Evolutionary conservation across 257 asterid species (phyloP).

Genomic region (Asclepias syriaca): DNA sequence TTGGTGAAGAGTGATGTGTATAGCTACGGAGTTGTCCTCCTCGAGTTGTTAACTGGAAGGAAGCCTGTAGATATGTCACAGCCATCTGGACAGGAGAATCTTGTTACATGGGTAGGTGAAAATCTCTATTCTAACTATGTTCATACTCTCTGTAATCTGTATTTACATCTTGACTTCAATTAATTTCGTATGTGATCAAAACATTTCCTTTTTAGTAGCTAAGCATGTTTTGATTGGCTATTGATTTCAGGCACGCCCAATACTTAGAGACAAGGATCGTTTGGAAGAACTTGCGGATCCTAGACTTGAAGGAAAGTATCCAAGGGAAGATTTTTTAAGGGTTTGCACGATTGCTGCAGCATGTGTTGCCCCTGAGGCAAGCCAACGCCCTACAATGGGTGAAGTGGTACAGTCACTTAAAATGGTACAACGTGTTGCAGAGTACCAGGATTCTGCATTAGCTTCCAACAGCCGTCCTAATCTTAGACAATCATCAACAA

Average conservation of each 20-base stretch:
- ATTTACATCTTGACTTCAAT: not conserved
- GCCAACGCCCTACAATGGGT: slow-evolving; percentile 93
- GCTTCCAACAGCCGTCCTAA: slow-evolving; percentile 52
- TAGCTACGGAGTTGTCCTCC: slow-evolving; percentile 96
- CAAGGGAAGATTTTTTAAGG: slow-evolving; percentile 71
- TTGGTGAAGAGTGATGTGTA: slow-evolving; percentile 97
- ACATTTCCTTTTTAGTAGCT: not conserved
- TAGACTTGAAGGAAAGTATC: slow-evolving; percentile 68
- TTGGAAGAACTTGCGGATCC: slow-evolving; percentile 88
- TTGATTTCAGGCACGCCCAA: slow-evolving; percentile 78
- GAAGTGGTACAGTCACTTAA: slow-evolving; percentile 97
- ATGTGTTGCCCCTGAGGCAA: slow-evolving; percentile 88
- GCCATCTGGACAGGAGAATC: slow-evolving; percentile 95
- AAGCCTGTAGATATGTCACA: slow-evolving; percentile 97
- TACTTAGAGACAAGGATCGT: slow-evolving; percentile 77
- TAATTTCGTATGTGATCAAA: not conserved
- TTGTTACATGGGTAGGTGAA: slow-evolving; percentile 77
- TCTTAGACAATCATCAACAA: slow-evolving; percentile 82
- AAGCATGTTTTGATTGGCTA: not conserved
- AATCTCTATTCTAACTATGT: not conserved
- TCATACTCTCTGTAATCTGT: not conserved
- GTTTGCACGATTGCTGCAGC: slow-evolving; percentile 99
- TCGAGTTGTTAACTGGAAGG: slow-evolving; percentile 87
- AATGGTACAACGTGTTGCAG: slow-evolving; percentile 82
- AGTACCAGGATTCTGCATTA: slow-evolving; percentile 53